phyloP scores from a whole-genome alignment of 139 green algal genomes.

The Haematococcus lacustris region DNA sequence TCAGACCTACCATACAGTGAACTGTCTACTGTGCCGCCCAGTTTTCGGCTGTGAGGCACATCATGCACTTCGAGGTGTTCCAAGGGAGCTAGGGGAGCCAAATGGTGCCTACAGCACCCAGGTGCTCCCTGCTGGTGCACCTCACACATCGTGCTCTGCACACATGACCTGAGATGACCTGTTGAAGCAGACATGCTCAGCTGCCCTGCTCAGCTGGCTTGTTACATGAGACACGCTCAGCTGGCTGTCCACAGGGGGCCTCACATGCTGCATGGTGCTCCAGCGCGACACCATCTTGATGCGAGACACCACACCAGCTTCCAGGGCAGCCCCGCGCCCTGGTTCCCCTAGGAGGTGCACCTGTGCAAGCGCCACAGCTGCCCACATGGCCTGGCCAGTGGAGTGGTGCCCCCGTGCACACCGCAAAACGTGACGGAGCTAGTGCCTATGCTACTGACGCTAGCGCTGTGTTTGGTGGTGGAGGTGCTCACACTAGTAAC shows the following conservation, averaged over 20 bases:
- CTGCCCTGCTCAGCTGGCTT: not conserved
- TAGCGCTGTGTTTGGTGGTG: too few relatives aligned
- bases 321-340: constrained; percentile 63
- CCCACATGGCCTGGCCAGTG: not conserved
- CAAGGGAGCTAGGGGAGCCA: not conserved
- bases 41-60: too few relatives aligned
- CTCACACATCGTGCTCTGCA: not conserved
- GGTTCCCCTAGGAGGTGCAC: constrained; percentile 79
- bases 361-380: not conserved
- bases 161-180: not conserved
- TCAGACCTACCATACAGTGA: too few relatives aligned
- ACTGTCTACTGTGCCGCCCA: too few relatives aligned
- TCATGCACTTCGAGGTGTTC: not conserved
- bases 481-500: too few relatives aligned
- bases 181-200: too few relatives aligned
- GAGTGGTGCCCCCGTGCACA: not conserved
- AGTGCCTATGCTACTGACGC: too few relatives aligned
- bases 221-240: too few relatives aligned
- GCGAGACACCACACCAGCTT: constrained; percentile 74
- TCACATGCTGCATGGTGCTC: constrained; percentile 41
- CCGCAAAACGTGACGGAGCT: too few relatives aligned
- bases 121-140: not conserved
- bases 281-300: constrained; percentile 63
- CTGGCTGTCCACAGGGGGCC: too few relatives aligned
- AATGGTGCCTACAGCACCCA: not conserved